phyloP scores from a whole-genome alignment of 2,329 filamentous ascomycete species.

The Hypoxylon sp. region DNA sequence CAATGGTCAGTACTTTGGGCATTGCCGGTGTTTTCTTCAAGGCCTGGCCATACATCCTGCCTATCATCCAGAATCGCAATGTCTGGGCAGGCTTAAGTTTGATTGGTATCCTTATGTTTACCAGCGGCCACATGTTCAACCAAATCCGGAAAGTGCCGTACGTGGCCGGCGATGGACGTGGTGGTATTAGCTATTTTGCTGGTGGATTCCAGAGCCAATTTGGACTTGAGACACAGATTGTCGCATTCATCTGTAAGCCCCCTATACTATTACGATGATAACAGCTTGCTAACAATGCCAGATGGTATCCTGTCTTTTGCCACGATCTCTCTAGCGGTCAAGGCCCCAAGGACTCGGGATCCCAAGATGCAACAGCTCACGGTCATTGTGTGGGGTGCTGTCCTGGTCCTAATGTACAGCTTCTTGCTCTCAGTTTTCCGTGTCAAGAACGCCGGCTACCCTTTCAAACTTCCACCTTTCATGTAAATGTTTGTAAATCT shows the following conservation, averaged over 20 bases:
- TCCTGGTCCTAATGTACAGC: slow-evolving; percentile 89
- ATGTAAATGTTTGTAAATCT: slow-evolving; percentile 59
- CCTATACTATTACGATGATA: slow-evolving; percentile 16
- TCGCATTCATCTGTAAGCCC: slow-evolving; percentile 90
- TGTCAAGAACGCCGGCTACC: slow-evolving; percentile 94
- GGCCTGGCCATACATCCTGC: slow-evolving; percentile 83
- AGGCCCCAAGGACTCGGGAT: slow-evolving; percentile 90
- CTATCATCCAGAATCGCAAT: slow-evolving; percentile 89
- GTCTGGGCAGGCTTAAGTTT: slow-evolving; percentile 93
- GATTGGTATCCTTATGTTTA: slow-evolving; percentile 92
- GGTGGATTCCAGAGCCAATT: slow-evolving; percentile 93
- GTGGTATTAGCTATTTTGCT: slow-evolving; percentile 91
- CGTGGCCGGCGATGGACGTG: slow-evolving; percentile 85
- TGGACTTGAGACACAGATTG: slow-evolving; percentile 94
- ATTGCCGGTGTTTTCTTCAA: slow-evolving; percentile 77
- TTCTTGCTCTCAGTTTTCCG: slow-evolving; percentile 95
- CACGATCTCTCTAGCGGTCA: slow-evolving; percentile 90
- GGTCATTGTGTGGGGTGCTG: slow-evolving; percentile 82
- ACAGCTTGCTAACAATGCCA: slow-evolving; percentile 50
- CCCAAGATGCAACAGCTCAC: slow-evolving; percentile 83
- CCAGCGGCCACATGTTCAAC: slow-evolving; percentile 99
- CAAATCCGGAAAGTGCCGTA: slow-evolving; percentile 97
- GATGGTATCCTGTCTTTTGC: slow-evolving; percentile 86
- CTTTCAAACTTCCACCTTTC: slow-evolving; percentile 94
- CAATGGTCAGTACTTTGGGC: slow-evolving; percentile 78